A percentile compares a stretch with the other conserved stretches of the same genome.
phyloP scores from a whole-genome alignment of 768 basidiomycete species.

The Strobilomyces echinocephalus region DNA sequence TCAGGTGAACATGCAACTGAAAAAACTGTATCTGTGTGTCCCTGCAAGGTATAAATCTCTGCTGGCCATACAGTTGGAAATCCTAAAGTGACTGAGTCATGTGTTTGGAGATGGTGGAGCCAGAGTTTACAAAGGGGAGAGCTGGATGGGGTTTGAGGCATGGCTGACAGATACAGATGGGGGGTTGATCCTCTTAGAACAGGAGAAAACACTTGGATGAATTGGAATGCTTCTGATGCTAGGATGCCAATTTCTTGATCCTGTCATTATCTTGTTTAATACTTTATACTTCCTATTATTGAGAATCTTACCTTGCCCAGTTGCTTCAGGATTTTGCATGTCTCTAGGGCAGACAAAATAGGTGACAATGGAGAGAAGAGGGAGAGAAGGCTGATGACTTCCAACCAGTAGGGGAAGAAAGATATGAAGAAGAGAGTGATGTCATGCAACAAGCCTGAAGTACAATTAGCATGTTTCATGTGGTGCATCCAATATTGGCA shows the following conservation, averaged over 20 bases:
- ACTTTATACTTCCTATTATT: background rate
- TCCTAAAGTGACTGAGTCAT: background rate
- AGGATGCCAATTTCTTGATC: background rate
- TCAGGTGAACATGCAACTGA: background rate
- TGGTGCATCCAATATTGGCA: background rate
- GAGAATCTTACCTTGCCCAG: background rate
- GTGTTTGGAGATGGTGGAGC: background rate
- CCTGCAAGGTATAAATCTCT: background rate
- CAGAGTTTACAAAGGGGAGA: background rate
- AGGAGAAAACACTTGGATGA: background rate
- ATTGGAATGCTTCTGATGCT: background rate
- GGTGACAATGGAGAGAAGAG: background rate
- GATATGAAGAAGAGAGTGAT: background rate
- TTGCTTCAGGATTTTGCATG: background rate
- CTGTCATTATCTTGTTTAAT: background rate
- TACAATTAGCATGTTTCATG: background rate
- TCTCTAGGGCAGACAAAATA: background rate
- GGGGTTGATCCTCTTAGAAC: background rate
- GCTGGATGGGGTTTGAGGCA: background rate
- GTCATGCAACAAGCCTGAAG: background rate
- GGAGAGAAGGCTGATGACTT: background rate
- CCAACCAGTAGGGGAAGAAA: background rate
- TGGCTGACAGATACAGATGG: background rate
- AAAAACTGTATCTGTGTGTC: background rate
- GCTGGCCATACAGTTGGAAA: background rate